A percentile compares a stretch with the other conserved stretches of the same genome.
These are phyloP conservation scores for Phytopythium montanum DNA, from an alignment of 352 stramenopile species.

Conservation along the genomic window DNA sequence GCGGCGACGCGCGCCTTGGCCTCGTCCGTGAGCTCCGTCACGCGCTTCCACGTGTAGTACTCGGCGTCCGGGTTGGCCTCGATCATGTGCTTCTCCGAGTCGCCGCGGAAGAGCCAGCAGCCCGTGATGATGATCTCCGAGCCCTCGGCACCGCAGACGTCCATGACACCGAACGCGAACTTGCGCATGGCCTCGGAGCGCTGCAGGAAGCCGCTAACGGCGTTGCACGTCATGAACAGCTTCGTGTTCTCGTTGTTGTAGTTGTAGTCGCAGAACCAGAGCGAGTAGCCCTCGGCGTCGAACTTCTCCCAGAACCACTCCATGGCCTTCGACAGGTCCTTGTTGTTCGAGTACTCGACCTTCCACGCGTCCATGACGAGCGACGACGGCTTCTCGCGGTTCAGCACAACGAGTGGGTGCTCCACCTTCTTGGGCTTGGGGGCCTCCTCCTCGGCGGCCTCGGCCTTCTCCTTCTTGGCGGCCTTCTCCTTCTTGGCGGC, in stretches of 20 bases:
- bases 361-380: conserved; percentile 91
- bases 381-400: conserved; percentile 73
- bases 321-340: conserved; percentile 81
- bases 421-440: conserved; percentile 76
- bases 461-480: conserved; percentile 44
- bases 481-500: conserved; percentile 30
- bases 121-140: conserved; percentile 86
- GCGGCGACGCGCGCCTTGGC: conserved; percentile 80
- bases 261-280: conserved; percentile 93
- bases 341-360: conserved; percentile 91
- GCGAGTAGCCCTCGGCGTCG: conserved; percentile 86
- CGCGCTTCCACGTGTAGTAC: conserved; percentile 91
- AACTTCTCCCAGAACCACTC: conserved; percentile 89
- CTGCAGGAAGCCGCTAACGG: conserved; percentile 91
- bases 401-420: conserved; percentile 86
- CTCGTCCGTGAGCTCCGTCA: conserved; percentile 59
- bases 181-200: conserved; percentile 90
- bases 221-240: conserved; percentile 93
- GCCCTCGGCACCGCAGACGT: conserved; percentile 59
- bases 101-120: conserved; percentile 89
- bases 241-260: conserved; percentile 93
- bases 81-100: conserved; percentile 85
- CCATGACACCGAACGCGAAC: conserved; percentile 90
- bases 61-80: conserved; percentile 91
- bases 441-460: conserved; percentile 27